Evolutionary conservation across 495 filamentous ascomycete species (phyloP), one percentile per base, ranked within the genome.

Genomic region (Penicilliopsis zonata): DNA sequence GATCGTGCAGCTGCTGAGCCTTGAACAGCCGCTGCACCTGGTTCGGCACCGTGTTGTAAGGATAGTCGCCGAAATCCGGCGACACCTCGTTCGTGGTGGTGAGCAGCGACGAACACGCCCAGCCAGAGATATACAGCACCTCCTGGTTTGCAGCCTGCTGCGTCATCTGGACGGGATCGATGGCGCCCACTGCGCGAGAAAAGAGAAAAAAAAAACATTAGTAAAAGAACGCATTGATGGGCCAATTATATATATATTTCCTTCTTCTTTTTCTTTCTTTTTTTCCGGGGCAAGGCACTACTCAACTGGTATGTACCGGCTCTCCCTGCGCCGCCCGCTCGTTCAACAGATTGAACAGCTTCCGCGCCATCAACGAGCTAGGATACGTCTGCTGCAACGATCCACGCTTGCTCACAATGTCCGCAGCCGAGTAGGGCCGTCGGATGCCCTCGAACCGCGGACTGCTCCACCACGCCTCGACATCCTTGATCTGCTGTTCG

Each of bases 111-210:
- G 86, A 94, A 59, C 92, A 96, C 2, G 92, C 90, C 90, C 90
- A 98, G 26, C 90, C 90, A 6, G 84, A 93, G 20, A 98, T 69
- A 57, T 98, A 98, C 12, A 98, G 69, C 4, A 94, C 80, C 56
- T 98, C 92, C 52, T 96, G 90, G 55, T 95, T 80, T 1, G 80
- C 72, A 15, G 90, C 92, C 63, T 96, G 92, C 57, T 98, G 90
- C 18, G 92, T 95, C 90, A 98, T 96, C 59, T 98, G 90, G 6
- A 95, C 74, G 10, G 90, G 90, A 49, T 98, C 90, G 59, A 98
- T 94, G 35, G 88, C 92, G 37, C 90, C 90, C 80, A 98, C 82
- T 87, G 30, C 29, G 19, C 13, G 31, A 9, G 19, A 21, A 43
- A 25, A n/a, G 8, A 10, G 29, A 22, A 48, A 44, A 17, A 46